Evolutionary conservation across 176 grass and related monocot genomes (phyloP).

Genomic region (Themeda triandra): DNA sequence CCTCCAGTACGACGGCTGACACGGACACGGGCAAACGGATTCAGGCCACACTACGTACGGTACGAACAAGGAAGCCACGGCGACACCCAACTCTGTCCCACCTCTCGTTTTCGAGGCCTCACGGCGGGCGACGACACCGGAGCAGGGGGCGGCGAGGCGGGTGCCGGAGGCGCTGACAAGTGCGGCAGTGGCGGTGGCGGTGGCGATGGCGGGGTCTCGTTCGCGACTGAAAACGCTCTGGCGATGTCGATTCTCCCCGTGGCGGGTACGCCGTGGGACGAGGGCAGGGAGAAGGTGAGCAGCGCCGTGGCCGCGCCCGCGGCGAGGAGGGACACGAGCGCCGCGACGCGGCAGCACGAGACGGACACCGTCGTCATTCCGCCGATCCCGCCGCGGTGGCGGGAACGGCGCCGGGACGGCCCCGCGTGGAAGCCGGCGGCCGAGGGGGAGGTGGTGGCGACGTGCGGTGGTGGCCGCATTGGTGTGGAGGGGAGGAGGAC

Average conservation of each 20-base stretch:
- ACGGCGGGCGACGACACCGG: background rate
- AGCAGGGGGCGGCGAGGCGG: background rate
- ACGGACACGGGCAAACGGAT: background rate
- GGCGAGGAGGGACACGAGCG: conserved; percentile 28
- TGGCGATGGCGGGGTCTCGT: too few relatives aligned
- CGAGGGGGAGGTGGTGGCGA: background rate
- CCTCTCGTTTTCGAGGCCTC: conserved; percentile 42
- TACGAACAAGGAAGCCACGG: background rate
- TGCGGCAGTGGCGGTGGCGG: too few relatives aligned
- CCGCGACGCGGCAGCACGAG: conserved; percentile 21
- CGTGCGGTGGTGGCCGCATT: conserved; percentile 22
- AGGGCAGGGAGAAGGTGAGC: conserved; percentile 39
- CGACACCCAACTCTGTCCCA: background rate
- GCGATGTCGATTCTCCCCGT: background rate
- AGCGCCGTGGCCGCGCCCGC: conserved; percentile 36
- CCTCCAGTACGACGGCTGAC: conserved; percentile 72
- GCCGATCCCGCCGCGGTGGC: background rate
- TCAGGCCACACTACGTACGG: background rate
- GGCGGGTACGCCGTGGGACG: background rate
- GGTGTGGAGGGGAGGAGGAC: background rate
- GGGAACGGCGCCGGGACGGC: background rate
- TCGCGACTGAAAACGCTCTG: background rate
- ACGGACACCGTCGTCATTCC: background rate
- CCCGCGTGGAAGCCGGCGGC: background rate
- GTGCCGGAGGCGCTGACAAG: background rate